Evolutionary conservation across 176 grass and related monocot genomes (phyloP), one percentile per base, ranked within the genome.

Genomic region (Zoysia japonica): DNA sequence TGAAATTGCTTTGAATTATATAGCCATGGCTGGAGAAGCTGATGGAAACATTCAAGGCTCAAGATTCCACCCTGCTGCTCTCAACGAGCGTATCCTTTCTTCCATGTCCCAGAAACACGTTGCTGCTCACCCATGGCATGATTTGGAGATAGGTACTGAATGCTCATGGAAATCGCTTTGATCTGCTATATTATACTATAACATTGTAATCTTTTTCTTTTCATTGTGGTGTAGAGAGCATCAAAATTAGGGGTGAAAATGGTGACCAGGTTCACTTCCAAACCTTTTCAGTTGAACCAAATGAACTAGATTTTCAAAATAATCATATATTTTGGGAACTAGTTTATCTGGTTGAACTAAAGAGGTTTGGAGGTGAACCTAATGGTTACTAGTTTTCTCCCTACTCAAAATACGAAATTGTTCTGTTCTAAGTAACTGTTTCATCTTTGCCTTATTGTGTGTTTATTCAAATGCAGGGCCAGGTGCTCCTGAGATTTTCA

Each of bases 71-170:
- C 82, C 54, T 86, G 72, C 82, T 50, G 68, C 62, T 66, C 85
- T 97, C 42, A 97, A 97, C 15, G 95, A 97, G 70, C 92, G 92
- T 8, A 97, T 92, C 65, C 72, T 97, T 84, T 90, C 92, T 68
- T 97, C 95, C 66, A 97, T 97, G 89, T 89, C 90, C 50, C 80
- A 87, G 10, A 94, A 61, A 38, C 91, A 87, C 12, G 77, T 97
- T 63, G 91, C 95, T 56, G 95, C 95, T 85, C 95, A 97, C 76
- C 95, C 95, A 67, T 97, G 95, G 95, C 95, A 97, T 39, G 95
- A 97, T 79, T 62, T 97, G 69, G 95, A 97, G 85, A 90, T 97
- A 88, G 95, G 95, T 97, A 71, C 66, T 79, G 55, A 67, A 60
- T 20, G 9, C 45, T 44, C 46, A 60, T 66, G 35, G 42, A 78